Conservation (phyloP, 2,329 filamentous ascomycete genomes). For the Xylariaceae sp. region DNA sequence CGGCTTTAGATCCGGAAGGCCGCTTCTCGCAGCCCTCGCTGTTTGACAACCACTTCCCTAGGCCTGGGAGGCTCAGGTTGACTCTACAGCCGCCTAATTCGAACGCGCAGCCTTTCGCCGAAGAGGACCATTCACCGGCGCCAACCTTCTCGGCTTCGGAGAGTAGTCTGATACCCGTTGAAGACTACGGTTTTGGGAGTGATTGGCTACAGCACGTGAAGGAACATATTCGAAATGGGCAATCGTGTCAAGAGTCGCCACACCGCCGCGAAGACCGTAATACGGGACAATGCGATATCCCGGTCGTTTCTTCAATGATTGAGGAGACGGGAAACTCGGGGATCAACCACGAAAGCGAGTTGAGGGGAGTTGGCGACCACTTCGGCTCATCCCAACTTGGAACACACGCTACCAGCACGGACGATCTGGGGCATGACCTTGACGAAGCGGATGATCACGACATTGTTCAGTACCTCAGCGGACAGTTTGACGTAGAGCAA, state of each 20-base stretch:
- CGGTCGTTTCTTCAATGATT: no score
- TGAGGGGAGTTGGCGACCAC: background rate
- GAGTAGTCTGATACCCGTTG: background rate
- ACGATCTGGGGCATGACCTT: background rate
- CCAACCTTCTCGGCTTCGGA: background rate
- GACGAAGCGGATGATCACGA: background rate
- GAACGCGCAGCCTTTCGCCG: background rate
- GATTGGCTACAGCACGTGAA: slow-evolving; percentile 1
- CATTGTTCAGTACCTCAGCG: background rate
- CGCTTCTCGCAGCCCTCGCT: background rate
- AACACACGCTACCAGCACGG: background rate
- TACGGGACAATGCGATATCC: no score
- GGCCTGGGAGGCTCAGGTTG: background rate
- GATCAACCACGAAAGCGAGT: background rate
- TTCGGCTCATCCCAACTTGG: background rate
- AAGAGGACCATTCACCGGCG: background rate
- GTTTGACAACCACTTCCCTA: background rate
- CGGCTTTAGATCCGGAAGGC: background rate
- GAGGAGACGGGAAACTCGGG: no score
- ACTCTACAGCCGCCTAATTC: background rate
- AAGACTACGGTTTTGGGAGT: background rate
- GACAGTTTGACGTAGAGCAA: background rate
- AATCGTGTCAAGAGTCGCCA: background rate
- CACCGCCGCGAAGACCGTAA: background rate
- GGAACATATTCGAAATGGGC: background rate